Evolutionary conservation across 2,329 filamentous ascomycete genomes (phyloP), one percentile per base, ranked within the genome.

Genomic region (Alternaria sp.): DNA sequence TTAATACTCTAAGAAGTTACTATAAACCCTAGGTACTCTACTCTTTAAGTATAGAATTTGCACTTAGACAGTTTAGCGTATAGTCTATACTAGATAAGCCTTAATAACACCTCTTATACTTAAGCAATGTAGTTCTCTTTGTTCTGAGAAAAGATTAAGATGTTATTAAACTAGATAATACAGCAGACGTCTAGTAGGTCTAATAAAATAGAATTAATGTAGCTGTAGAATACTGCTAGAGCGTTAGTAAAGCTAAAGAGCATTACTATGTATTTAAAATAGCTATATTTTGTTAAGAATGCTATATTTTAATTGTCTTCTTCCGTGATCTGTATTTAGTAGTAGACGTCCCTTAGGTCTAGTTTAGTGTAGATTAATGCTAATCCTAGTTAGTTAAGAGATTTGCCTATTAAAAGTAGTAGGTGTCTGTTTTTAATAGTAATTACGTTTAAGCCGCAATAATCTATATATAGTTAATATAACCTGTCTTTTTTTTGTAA

Each of bases 251-350:
- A 2, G 17, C 17, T 17, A 17, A 17, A 17, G 17, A 2, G 17
- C 17, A 17, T 17, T 17, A 17, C 2, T 1, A 2, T 17, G 2
- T 17, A 17, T 17, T 17, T 17, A 17, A 2, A 17, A 2, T 17
- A 17, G 17, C 17, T 17, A 17, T 17, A 17, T 17, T 17, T 17
- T 17, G 2, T 17, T 17, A 1, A 17, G 17, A 17, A 17, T 17
- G 17, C 17, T 17, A 2, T 17, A 1, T 17, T 17, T 17, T 17
- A 17, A 1, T 1, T 17, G 17, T 17, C 17, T 17, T 17, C 17
- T 2, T 17, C 17, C 2, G 1, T 17, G 2, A 17, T 17, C 2
- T 2, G 1, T 17, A 17, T 17, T 2, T 17, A 17, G 17, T 17
- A 17, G 17, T 17, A 17, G 17, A 2, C 17, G 17, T 17, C 17